Evolutionary conservation across 2,329 filamentous ascomycete genomes (phyloP), one percentile per base, ranked within the genome.

Genomic region (Calonectria multiphialidica): DNA sequence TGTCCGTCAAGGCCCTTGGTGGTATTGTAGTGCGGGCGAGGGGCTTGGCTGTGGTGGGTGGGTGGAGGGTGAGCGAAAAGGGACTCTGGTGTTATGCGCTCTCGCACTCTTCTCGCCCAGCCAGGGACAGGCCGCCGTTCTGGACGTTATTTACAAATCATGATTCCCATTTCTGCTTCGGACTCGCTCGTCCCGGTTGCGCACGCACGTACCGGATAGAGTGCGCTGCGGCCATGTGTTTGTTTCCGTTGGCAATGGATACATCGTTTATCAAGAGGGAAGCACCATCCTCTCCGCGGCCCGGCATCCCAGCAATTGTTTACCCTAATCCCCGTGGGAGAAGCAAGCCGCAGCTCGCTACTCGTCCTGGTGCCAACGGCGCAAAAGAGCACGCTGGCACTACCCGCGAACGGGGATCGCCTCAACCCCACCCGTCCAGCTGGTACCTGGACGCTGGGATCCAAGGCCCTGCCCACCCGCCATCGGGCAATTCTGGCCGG

Each of bases 361-460:
- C 53, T 25, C n/a, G 25, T 9, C 49, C 18, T 30, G 47, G 28
- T 53, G 28, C 28, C 53, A 40, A 40, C 53, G 35, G 33, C 18
- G 53, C 33, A 57, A 21, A 21, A 62, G 40, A 9, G 57, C 40
- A 62, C 57, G 16, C 35, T 59, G 35, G 6, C 18, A 59, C 44
- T 67, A 55, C 59, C 61, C 63, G 55, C 68, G 50, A 65, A 76
- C 72, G 69, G 70, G 74, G 68, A 72, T 76, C 73, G 70, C 72
- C 70, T 75, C 69, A 62, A 68, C 69, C 71, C 76, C 76, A 79
- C 77, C 75, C 74, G 68, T 66, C 63, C 66, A 71, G 73, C 70
- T 77, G 74, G 72, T 71, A 77, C 72, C 74, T 77, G 70, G 44
- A 74, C 71, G 71, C 69, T 77, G 71, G 73, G 70, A 73, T 70